A percentile compares a stretch with the other conserved stretches of the same genome.
These are phyloP conservation scores for Antrodiella citrinella DNA, from an alignment of 768 basidiomycete species.

Conservation along the genomic window DNA sequence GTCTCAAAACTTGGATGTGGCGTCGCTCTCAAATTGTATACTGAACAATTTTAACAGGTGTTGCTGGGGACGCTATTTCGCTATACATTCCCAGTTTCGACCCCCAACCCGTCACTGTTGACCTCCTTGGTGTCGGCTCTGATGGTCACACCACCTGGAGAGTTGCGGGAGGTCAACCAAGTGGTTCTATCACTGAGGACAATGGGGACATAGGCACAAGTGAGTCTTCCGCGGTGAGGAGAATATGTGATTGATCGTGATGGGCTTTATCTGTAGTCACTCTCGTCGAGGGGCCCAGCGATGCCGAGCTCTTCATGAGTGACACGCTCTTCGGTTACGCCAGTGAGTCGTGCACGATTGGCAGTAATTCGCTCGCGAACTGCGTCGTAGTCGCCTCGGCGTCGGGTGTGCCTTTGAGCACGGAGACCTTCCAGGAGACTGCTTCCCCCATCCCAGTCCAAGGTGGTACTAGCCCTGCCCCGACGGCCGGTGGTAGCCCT, in stretches of 20 bases:
- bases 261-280: conserved; percentile 24
- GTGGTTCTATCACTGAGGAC: conserved; percentile 23
- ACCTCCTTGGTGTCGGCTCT: conserved; percentile 32
- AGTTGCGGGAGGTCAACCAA: conserved; percentile 28
- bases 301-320: conserved; percentile 31
- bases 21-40: too few species aligned
- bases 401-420: conserved; percentile 9
- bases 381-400: conserved; percentile 18
- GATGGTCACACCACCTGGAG: conserved; percentile 36
- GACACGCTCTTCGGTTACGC: conserved; percentile 9
- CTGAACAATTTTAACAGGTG: too few species aligned
- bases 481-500: not conserved
- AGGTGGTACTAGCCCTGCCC: conserved; percentile 16
- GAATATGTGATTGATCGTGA: not conserved
- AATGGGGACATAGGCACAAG: conserved; percentile 32
- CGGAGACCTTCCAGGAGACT: conserved; percentile 15
- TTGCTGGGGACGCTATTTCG: too few species aligned
- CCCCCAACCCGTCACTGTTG: conserved; percentile 34
- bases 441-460: conserved; percentile 21
- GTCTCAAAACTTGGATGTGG: too few species aligned
- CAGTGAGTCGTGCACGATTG: conserved; percentile 22
- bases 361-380: conserved; percentile 14
- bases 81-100: conserved; percentile 39
- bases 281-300: conserved; percentile 34
- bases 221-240: conserved; percentile 11